Conservation (phyloP, 2,329 filamentous ascomycete species). For the Talaromyces sp. region DNA sequence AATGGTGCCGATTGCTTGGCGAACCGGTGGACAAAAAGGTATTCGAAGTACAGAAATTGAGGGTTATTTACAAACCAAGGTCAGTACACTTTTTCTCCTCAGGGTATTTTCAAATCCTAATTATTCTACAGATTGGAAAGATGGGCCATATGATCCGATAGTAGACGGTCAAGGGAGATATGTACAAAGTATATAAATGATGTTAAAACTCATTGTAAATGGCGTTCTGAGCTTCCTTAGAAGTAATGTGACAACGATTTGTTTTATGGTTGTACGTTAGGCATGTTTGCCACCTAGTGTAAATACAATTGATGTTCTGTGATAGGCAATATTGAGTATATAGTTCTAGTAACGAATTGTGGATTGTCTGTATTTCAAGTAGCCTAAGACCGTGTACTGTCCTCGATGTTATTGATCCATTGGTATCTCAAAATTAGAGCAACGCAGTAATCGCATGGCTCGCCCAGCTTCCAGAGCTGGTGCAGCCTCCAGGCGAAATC, state of each 20-base stretch:
- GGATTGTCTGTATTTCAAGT: no score
- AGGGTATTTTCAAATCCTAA: not conserved
- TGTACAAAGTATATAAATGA: not conserved
- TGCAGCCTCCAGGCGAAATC: not conserved
- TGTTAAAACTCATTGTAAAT: not conserved
- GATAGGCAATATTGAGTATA: not conserved
- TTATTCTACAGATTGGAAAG: slow-evolving; percentile 63
- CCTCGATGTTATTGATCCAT: no score
- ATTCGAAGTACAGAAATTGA: slow-evolving; percentile 85
- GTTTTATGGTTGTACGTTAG: not conserved
- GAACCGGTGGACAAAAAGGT: slow-evolving; percentile 67
- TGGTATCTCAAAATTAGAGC: not conserved
- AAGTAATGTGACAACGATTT: not conserved
- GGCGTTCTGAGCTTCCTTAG: not conserved
- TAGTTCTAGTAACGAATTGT: no score
- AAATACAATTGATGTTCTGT: not conserved
- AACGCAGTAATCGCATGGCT: not conserved
- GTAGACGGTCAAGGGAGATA: not conserved
- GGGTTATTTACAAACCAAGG: slow-evolving; percentile 92
- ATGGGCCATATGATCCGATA: slow-evolving; percentile 70
- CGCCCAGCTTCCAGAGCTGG: not conserved
- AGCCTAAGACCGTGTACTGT: no score
- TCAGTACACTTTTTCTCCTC: slow-evolving; percentile 35
- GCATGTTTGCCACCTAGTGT: not conserved
- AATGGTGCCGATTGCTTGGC: slow-evolving; percentile 95